Conservation (phyloP, 139 green algal species). For the Marvania coccoides region DNA sequence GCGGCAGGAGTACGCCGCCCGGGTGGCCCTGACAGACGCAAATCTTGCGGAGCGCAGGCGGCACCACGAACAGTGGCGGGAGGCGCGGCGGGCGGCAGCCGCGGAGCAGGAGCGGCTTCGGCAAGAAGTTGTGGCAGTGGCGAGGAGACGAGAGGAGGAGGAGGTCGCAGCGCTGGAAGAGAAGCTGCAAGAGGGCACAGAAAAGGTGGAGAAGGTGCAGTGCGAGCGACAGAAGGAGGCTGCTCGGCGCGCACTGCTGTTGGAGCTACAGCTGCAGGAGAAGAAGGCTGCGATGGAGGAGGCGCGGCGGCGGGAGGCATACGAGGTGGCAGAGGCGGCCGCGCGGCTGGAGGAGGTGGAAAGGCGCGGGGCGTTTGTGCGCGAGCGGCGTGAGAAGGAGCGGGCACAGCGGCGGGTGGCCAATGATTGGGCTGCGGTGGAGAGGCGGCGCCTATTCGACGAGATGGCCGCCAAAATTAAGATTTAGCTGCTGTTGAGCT, state of each 20-base stretch:
- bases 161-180: conserved; percentile 40
- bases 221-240: background rate
- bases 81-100: conserved; percentile 3
- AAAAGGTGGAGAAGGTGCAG: conserved; percentile 25
- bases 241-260: background rate
- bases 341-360: background rate
- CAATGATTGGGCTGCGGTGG: background rate
- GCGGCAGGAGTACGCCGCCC: conserved; percentile 36
- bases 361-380: background rate
- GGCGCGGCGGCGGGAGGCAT: background rate
- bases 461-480: background rate
- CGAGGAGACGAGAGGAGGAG: conserved; percentile 28
- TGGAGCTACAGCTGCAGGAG: background rate
- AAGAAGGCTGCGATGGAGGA: background rate
- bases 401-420: background rate
- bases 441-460: background rate
- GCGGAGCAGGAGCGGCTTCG: background rate
- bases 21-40: conserved; percentile 34
- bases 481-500: too few species aligned
- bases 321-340: background rate
- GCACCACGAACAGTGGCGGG: background rate
- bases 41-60: conserved; percentile 14
- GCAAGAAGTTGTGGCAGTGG: conserved; percentile 25
- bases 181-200: conserved; percentile 16
- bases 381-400: background rate